Percentiles rank a stretch among this genome's conserved stretches.
Conservation (phyloP, 345 rosid species). For the Camelina sativa region DNA sequence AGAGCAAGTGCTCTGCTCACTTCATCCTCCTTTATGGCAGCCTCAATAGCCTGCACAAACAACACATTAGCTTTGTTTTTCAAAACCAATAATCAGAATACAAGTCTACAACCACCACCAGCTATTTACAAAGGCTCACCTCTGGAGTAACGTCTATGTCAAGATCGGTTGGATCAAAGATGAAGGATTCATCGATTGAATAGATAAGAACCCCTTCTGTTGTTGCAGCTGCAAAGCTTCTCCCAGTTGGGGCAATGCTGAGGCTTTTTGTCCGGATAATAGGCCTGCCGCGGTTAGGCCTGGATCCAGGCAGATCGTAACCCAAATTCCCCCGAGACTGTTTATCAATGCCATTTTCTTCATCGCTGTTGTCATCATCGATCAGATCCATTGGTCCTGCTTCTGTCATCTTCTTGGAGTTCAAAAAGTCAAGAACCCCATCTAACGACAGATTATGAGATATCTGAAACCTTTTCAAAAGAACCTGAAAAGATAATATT, state of each 20-base stretch:
- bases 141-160: constrained; percentile 97
- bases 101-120: background rate
- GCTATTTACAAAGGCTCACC: constrained; percentile 50
- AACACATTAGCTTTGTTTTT: constrained; percentile 12
- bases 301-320: constrained; percentile 86
- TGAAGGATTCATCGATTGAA: constrained; percentile 88
- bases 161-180: constrained; percentile 97
- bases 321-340: constrained; percentile 79
- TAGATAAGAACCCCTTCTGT: constrained; percentile 92
- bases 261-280: constrained; percentile 78
- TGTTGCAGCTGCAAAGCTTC: constrained; percentile 92
- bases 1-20: constrained; percentile 74
- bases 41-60: constrained; percentile 73
- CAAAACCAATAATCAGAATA: constrained; percentile 14
- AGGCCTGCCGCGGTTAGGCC: constrained; percentile 83
- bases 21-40: constrained; percentile 67
- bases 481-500: constrained; percentile 55
- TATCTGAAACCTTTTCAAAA: constrained; percentile 83
- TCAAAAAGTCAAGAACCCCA: constrained; percentile 92
- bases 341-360: constrained; percentile 80
- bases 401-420: constrained; percentile 95
- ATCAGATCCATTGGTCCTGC: constrained; percentile 95
- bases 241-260: constrained; percentile 93
- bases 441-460: constrained; percentile 84
- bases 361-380: constrained; percentile 81